These are phyloP conservation scores for Lactarius hatsudake DNA, from an alignment of 768 basidiomycete genomes.

Conservation along the genomic window DNA sequence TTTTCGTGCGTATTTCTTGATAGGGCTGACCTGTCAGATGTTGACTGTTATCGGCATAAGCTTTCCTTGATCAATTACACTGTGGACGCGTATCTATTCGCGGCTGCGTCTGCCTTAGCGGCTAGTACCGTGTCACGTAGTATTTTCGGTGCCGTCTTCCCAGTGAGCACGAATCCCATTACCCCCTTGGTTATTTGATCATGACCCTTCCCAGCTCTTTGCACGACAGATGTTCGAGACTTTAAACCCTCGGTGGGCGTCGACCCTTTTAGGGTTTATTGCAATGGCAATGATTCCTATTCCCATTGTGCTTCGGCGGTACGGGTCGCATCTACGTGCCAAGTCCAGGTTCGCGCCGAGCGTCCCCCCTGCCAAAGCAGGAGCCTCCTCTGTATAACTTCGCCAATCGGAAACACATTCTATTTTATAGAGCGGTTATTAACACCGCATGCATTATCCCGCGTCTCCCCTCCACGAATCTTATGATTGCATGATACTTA, in stretches of 20 bases:
- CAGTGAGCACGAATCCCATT: constrained; percentile 17
- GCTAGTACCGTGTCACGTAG: constrained; percentile 52
- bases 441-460: too few relatives aligned
- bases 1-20: constrained; percentile 45
- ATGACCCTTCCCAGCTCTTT: constrained; percentile 40
- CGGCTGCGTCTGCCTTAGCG: constrained; percentile 57
- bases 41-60: constrained; percentile 32
- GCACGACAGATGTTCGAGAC: constrained; percentile 52
- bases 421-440: background rate
- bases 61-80: constrained; percentile 57
- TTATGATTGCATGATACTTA: background rate
- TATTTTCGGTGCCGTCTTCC: constrained; percentile 42
- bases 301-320: constrained; percentile 32
- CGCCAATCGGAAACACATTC: background rate
- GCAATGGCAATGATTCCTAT: constrained; percentile 50
- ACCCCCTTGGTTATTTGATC: background rate
- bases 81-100: constrained; percentile 55
- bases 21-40: background rate
- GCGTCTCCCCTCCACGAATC: background rate
- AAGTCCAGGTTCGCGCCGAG: constrained; percentile 22
- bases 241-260: constrained; percentile 56
- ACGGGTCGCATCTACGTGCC: constrained; percentile 25
- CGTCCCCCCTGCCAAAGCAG: background rate
- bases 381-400: constrained; percentile 12
- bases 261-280: constrained; percentile 52